phyloP scores from a whole-genome alignment of 805 yeast species.

The Blastobotrys mokoenaii region DNA sequence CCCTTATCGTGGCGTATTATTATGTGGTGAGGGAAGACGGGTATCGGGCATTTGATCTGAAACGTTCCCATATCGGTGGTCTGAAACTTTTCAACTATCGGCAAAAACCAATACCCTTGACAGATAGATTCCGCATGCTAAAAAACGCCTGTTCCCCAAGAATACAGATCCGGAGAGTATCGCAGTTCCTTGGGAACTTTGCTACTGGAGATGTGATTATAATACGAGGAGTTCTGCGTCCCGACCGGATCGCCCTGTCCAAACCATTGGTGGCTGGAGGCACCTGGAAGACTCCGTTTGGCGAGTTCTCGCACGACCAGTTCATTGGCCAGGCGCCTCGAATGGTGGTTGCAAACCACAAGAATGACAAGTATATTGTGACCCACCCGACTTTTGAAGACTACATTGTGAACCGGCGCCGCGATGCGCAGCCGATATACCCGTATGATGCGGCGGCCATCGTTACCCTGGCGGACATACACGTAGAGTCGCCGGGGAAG shows the following conservation, averaged over 20 bases:
- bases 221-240: constrained; percentile 23
- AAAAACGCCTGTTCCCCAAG: not conserved
- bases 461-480: constrained; percentile 39
- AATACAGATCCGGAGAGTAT: not conserved
- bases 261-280: constrained; percentile 23
- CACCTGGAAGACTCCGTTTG: constrained; percentile 21
- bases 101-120: not conserved
- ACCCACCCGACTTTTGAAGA: constrained; percentile 40
- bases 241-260: constrained; percentile 27
- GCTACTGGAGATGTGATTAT: constrained; percentile 27
- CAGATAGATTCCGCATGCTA: not conserved
- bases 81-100: not conserved
- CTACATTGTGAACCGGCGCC: constrained; percentile 32
- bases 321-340: constrained; percentile 34
- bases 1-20: not conserved
- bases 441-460: constrained; percentile 42
- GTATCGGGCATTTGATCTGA: not conserved
- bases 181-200: constrained; percentile 2
- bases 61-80: not conserved
- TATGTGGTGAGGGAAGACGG: not conserved
- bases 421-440: constrained; percentile 46
- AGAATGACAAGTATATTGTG: constrained; percentile 28
- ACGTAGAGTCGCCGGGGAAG: constrained; percentile 20
- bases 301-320: constrained; percentile 27
- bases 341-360: constrained; percentile 22